A percentile compares a stretch with the other conserved stretches of the same genome.
Conservation (phyloP, 768 basidiomycete species). For the Serendipita sp. region DNA sequence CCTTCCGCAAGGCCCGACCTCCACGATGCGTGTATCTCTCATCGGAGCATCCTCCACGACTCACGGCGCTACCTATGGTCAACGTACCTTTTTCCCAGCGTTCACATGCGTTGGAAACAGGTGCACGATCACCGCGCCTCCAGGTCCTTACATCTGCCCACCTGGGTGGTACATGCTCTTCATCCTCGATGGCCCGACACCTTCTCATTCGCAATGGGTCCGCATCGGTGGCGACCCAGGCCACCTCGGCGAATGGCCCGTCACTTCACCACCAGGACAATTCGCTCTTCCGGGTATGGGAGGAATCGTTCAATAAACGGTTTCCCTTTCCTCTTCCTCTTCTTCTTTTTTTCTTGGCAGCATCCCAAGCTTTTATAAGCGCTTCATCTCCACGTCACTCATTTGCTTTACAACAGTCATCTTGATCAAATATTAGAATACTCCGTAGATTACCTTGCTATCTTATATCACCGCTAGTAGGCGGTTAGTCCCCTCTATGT, state of each 20-base stretch:
- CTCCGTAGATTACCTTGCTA: too few relatives aligned
- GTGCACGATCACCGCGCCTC: slow-evolving; percentile 14
- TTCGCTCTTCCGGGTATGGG: neutral
- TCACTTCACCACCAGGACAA: neutral
- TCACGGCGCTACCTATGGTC: slow-evolving; percentile 13
- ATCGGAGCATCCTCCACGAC: slow-evolving; percentile 12
- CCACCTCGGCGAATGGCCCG: slow-evolving; percentile 24
- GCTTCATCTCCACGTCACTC: too few relatives aligned
- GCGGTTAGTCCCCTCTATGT: too few relatives aligned
- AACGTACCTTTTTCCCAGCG: slow-evolving; percentile 14
- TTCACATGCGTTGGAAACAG: slow-evolving; percentile 12
- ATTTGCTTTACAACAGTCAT: too few relatives aligned
- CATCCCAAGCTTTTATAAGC: too few relatives aligned
- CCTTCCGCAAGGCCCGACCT: slow-evolving; percentile 26
- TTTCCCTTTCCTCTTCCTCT: too few relatives aligned
- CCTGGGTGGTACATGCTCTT: slow-evolving; percentile 15
- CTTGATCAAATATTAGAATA: too few relatives aligned
- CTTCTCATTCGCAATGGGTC: slow-evolving; percentile 12
- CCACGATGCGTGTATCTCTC: slow-evolving; percentile 11
- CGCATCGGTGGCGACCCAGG: slow-evolving; percentile 27
- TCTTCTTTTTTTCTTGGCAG: too few relatives aligned
- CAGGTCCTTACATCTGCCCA: slow-evolving; percentile 13
- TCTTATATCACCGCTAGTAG: too few relatives aligned
- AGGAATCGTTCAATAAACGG: neutral
- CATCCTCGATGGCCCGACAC: slow-evolving; percentile 12